Base-by-base conservation (phyloP, 2,329 filamentous ascomycete genomes). In the Calonectria henricotiae region DNA sequence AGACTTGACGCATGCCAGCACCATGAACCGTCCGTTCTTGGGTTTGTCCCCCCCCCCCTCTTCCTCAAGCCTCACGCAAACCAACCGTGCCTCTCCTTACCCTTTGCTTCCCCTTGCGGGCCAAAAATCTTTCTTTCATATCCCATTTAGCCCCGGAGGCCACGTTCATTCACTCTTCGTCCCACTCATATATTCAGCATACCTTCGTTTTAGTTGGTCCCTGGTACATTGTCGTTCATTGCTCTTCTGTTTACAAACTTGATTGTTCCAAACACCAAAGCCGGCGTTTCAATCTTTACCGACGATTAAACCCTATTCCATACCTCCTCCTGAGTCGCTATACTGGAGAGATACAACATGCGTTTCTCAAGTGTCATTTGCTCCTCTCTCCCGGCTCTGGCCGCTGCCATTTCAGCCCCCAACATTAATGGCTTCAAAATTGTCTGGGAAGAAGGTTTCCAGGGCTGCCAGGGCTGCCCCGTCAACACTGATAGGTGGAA, bases 391-490 rank as follows among this genome's bases (percentile, higher is more conserved):
- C 70, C 75, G 20, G 69, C 80, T 23, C 49, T 81, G 17, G 78
- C 73, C 46, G 74, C 72, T n/a, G 83, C 83, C n/a, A 81, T 81
- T 74, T 69, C 74, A 11, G 76, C 81, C 0, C 86, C 86, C 0
- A 73, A 70, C 20, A 81, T 85, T 64, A 67, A 78, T 6, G 85
- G 85, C 47, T 85, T 83, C 76, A 83, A 77, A 25, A 75, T 83
- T 7, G 70, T 85, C 67, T 89, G 86, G 85, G 76, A 82, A 49
- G 86, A 88, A 23, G 80, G 74, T 23, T 89, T 89, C 71, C 37
- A 74, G 25, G 86, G 86, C 12, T 65, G 79, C 8, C 78, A 82
- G 15, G 86, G 84, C 6, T 73, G 77, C 15, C 65, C 77, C 11
- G 82, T 84, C 49, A 82, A 84, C 77, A 27, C 73, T 5, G 71